A percentile compares a stretch with the other conserved stretches of the same genome.
These are phyloP conservation scores for Phytophthora litchii DNA, from an alignment of 352 stramenopile genomes.

Conservation along the genomic window DNA sequence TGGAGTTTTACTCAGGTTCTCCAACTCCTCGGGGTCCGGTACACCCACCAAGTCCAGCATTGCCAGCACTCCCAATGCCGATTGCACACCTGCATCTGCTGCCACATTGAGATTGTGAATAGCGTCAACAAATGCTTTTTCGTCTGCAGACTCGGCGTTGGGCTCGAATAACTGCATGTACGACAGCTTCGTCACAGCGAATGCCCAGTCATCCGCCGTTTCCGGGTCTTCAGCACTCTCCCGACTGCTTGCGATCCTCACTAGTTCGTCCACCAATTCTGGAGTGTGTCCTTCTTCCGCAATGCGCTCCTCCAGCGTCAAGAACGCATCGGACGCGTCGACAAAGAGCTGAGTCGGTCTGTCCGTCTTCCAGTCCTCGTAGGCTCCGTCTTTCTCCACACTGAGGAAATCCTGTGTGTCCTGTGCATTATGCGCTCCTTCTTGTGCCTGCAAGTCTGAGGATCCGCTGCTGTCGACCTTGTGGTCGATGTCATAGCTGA, in stretches of 20 bases:
- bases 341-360: constrained; percentile 13
- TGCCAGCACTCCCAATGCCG: constrained; percentile 48
- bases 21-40: constrained; percentile 26
- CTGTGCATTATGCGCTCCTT: constrained; percentile 1
- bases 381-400: constrained; percentile 11
- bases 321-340: constrained; percentile 53
- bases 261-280: constrained; percentile 45
- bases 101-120: constrained; percentile 51
- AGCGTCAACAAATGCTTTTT: constrained; percentile 44
- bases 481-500: constrained; percentile 7
- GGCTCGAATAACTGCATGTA: constrained; percentile 70
- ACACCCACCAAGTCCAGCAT: constrained; percentile 69
- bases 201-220: constrained; percentile 48
- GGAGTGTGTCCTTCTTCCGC: constrained; percentile 45
- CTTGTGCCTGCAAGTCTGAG: not conserved
- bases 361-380: constrained; percentile 14
- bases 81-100: constrained; percentile 47
- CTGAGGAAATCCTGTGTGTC: constrained; percentile 1
- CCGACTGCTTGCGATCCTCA: constrained; percentile 23
- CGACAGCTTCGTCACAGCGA: constrained; percentile 62
- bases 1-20: constrained; percentile 9
- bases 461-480: not conserved
- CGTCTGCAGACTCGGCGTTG: constrained; percentile 1
- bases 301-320: constrained; percentile 60
- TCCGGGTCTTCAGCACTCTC: constrained; percentile 5